These are phyloP conservation scores for Phanerochaete sordida DNA, from an alignment of 768 basidiomycete species.

Conservation along the genomic window DNA sequence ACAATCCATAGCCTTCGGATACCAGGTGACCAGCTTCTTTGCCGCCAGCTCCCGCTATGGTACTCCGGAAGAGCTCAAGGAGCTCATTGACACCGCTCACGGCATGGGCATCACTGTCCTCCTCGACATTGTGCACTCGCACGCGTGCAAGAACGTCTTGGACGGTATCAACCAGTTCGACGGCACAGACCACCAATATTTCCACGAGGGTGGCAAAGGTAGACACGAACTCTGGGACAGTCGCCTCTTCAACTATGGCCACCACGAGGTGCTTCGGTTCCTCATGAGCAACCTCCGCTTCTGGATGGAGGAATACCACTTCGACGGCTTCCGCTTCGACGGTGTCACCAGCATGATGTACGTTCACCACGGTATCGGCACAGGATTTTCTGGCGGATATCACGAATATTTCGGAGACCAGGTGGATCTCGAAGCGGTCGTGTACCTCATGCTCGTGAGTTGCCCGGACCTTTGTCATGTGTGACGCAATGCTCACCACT, in stretches of 20 bases:
- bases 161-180: constrained; percentile 97
- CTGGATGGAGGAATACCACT: constrained; percentile 92
- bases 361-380: constrained; percentile 93
- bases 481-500: constrained; percentile 6
- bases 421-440: constrained; percentile 86
- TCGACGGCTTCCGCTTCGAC: constrained; percentile 98
- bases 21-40: constrained; percentile 97
- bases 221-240: constrained; percentile 98
- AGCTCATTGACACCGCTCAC: constrained; percentile 93
- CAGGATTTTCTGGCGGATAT: constrained; percentile 97
- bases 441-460: constrained; percentile 95
- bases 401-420: constrained; percentile 93
- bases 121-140: constrained; percentile 96
- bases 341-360: constrained; percentile 99
- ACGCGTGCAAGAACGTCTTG: constrained; percentile 95
- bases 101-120: constrained; percentile 90
- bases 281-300: constrained; percentile 92
- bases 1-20: constrained; percentile 77
- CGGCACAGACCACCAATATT: constrained; percentile 96
- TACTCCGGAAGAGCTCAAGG: constrained; percentile 91
- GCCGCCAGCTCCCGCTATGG: constrained; percentile 96
- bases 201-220: constrained; percentile 90
- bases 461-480: not conserved
- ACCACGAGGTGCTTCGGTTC: constrained; percentile 93
- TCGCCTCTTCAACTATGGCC: constrained; percentile 93